A percentile compares a stretch with the other conserved stretches of the same genome.
Conservation (phyloP, 208 protist species). For the Trypanosoma theileri region DNA sequence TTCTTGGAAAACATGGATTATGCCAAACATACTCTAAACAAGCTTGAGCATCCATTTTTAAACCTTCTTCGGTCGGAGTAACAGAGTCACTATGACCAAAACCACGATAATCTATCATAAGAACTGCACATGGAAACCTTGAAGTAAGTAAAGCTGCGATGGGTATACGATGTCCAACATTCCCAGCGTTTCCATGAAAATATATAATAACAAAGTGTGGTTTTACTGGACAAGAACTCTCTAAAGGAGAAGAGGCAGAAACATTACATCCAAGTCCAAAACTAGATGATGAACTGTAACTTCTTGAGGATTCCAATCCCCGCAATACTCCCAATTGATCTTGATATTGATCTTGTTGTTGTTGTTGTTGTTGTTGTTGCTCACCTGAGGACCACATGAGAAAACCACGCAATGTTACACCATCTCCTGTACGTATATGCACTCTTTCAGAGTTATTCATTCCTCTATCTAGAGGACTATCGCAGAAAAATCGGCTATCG, state of each 20-base stretch:
- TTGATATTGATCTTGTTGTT: no score
- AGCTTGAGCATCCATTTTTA: constrained; percentile 84
- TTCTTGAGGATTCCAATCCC: no score
- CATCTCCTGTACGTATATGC: constrained; percentile 61
- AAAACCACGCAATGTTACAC: constrained; percentile 68
- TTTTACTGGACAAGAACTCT: not conserved
- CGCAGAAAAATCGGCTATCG: constrained; percentile 54
- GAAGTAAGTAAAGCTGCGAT: constrained; percentile 57
- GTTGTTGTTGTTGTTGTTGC: not conserved
- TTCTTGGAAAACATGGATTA: constrained; percentile 55
- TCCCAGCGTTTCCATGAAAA: constrained; percentile 93
- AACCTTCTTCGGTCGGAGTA: constrained; percentile 61
- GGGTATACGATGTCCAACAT: constrained; percentile 85
- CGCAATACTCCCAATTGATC: no score
- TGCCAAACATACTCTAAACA: constrained; percentile 74
- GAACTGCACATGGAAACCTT: constrained; percentile 59
- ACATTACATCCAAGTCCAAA: not conserved
- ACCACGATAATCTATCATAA: constrained; percentile 92
- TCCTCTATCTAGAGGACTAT: constrained; percentile 52
- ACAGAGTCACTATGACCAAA: constrained; percentile 72
- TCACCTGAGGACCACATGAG: constrained; percentile 60
- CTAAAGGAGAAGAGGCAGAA: not conserved
- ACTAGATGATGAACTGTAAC: no score
- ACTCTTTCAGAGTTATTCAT: constrained; percentile 65
- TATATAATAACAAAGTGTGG: constrained; percentile 75